Base-by-base conservation (phyloP, 1,284 basidiomycete genomes). In the Tetrapyrgos nigripes region DNA sequence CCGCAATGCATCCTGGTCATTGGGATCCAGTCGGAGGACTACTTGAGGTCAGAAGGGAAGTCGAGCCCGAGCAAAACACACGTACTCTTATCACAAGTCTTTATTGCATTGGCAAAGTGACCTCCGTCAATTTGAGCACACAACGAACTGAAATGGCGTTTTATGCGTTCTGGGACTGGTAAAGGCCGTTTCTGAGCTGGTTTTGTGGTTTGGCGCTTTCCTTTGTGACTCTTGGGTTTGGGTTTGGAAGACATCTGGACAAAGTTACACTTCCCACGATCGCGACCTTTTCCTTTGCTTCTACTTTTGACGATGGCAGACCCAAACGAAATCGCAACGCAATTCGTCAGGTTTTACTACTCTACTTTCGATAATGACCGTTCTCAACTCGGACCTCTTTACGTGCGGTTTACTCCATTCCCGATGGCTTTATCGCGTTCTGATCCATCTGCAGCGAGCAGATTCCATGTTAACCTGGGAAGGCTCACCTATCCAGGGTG, bases 391-490 rank as follows among this genome's bases (percentile, higher is more conserved):
- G 66, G 60, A 4, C 59, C 76, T 50, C 87, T 96, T 73, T 96
- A 96, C 76, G 93, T 95, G 63, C 69, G 89, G 83, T 60, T 31
- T 52, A 35, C 55, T 54, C 49, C 63, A 61, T 66, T n/a, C 53
- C 31, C 55, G 54, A 66, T 46, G 47, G 28, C 9, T 53, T 53
- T 68, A 63, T 60, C 53, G 50, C 40, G 19, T 37, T 61, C 55
- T 59, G 66, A 75, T 74, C 67, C 65, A 62, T 66, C 64, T 61
- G 23, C 71, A 98, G 97, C 87, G 96, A 63, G 79, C 83, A 28
- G 62, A 73, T 53, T 98, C 96, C 23, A 98, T 97, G 94, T 80
- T 99, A 68, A 88, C 91, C 10, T 99, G 88, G 78, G 96, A 99
- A 79, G 85, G 86, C 23, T 61, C 72, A 33, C 87, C 83, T 55